These are phyloP conservation scores for Coriaria nepalensis DNA, from an alignment of 306 rosid genomes.

Conservation along the genomic window DNA sequence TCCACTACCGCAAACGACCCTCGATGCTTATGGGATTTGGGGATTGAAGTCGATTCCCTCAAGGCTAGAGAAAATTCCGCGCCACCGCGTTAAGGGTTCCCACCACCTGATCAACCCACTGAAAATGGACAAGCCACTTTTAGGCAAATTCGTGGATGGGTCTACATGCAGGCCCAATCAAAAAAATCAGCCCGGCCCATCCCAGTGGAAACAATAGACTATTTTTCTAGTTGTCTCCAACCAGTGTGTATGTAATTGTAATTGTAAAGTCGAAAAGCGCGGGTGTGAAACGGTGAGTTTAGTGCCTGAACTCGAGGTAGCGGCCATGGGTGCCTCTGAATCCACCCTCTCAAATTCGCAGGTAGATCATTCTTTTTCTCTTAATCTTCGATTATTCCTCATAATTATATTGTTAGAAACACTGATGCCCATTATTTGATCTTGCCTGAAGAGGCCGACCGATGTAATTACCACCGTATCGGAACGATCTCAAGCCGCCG, in stretches of 20 bases:
- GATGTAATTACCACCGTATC: constrained; percentile 79
- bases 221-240: no score
- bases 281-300: constrained; percentile 9
- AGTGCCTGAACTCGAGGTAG: background rate
- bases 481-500: constrained; percentile 45
- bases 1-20: background rate
- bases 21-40: background rate
- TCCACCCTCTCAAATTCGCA: constrained; percentile 47
- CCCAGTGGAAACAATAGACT: no score
- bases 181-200: no score
- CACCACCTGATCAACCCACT: no score
- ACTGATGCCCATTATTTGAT: constrained; percentile 3
- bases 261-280: no score
- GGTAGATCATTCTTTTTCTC: constrained; percentile 10
- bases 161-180: no score
- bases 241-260: no score
- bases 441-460: constrained; percentile 25
- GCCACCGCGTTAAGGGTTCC: no score
- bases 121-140: no score
- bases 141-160: no score
- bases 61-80: background rate
- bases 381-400: background rate
- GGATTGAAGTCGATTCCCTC: background rate
- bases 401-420: background rate
- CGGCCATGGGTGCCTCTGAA: constrained; percentile 77